Evolutionary conservation across 352 stramenopile genomes (phyloP), one percentile per base, ranked within the genome.

Genomic region (Phytophthora nicotianae): DNA sequence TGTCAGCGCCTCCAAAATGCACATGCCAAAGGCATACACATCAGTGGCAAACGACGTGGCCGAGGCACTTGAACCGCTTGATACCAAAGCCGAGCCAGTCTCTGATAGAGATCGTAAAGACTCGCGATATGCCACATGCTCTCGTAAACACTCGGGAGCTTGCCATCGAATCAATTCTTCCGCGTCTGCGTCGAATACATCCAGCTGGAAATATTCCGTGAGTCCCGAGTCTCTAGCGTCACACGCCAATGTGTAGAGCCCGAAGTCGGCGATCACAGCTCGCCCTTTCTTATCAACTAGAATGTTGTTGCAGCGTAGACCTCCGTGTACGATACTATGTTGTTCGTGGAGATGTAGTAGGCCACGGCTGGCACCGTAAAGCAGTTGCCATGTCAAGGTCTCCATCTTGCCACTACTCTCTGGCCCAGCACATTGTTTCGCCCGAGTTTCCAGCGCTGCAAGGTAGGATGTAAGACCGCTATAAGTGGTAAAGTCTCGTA

Each of bases 1-100:
- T 1, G 82, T 89, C 23, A 90, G 57, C 1, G 79, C 74, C 37
- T 93, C 82, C 6, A 90, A n/a, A 21, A 91, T 89, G 38, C 77
- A 90, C 82, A 93, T 90, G n/a, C 84, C 84, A 33, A 91, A 83
- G 11, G 81, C 77, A 57, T 89, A 93, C 35, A 91, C 72, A 49
- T 93, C 82, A 0, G 71, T 77, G 2, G 71, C 68, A 20, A 83
- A 86, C 0, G 75, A 75, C 11, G 51, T 74, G 1, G 73, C 55
- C 0, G 65, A 76, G 8, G 57, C 59, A 57, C 57, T 69, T 9
- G 51, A 14, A 16, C 27, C 32, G 20, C 48, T 75, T 23, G 58
- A 62, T 14, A 55, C 21, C 33, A 74, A 6, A 9, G 41, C 26
- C 5, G 50, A 65, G 6, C 11, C 51, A 0, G 29, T 42, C 4